Evolutionary conservation across 163 green algal genomes (phyloP).

Genomic region (Smithsoniella earleae): DNA sequence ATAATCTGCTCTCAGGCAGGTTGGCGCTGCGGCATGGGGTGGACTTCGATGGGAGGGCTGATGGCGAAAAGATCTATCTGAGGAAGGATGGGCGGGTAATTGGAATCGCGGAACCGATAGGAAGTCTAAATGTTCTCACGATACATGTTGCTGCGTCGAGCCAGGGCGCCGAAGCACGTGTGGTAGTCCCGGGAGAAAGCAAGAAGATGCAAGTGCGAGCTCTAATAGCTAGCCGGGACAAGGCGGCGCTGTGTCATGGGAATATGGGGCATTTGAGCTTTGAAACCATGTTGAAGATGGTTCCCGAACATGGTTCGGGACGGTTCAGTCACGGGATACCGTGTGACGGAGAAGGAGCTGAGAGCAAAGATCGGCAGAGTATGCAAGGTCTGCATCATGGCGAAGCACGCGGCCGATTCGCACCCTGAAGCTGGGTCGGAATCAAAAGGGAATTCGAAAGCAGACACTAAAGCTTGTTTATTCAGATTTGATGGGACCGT

Average conservation of each 20-base stretch:
- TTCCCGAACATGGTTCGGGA: neutral
- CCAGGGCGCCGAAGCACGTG: neutral
- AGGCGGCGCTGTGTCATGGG: neutral
- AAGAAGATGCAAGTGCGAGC: slow-evolving; percentile 8
- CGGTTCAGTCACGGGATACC: neutral
- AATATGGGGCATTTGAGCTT: slow-evolving; percentile 8
- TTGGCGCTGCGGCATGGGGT: too few relatives aligned
- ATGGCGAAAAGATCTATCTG: too few relatives aligned
- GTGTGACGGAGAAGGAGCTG: neutral
- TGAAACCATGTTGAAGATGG: neutral
- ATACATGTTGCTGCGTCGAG: too few relatives aligned
- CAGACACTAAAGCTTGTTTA: neutral
- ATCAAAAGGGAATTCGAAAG: too few relatives aligned
- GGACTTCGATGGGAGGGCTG: too few relatives aligned
- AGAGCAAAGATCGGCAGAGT: neutral
- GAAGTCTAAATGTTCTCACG: too few relatives aligned
- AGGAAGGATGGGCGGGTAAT: too few relatives aligned
- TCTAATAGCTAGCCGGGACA: neutral
- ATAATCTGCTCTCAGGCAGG: neutral
- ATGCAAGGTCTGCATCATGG: neutral
- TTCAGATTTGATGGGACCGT: neutral
- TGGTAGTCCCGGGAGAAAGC: neutral
- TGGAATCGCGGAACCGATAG: too few relatives aligned
- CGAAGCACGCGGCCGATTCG: slow-evolving; percentile 1
- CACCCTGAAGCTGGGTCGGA: neutral